Conservation (phyloP, 192 early-diverging fungal genomes). For the Linnemannia exigua region DNA sequence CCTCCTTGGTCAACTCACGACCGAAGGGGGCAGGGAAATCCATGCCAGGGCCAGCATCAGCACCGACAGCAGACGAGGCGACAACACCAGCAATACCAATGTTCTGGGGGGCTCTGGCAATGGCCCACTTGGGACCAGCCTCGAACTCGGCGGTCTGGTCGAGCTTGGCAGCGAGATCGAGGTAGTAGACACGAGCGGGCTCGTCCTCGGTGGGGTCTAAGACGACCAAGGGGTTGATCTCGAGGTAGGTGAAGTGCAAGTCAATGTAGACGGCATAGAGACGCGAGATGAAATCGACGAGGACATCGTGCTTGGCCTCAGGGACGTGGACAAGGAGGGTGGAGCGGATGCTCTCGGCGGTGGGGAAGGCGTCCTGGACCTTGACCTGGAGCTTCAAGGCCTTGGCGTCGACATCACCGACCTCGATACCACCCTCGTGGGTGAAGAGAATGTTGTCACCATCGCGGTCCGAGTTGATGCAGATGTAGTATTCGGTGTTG, state of each 20-base stretch:
- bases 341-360: constrained; percentile 69
- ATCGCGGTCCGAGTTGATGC: constrained; percentile 94
- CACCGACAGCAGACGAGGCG: constrained; percentile 33
- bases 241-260: constrained; percentile 97
- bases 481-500: constrained; percentile 95
- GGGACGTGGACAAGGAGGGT: constrained; percentile 78
- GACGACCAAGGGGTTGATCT: constrained; percentile 99
- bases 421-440: constrained; percentile 97
- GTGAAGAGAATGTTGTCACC: constrained; percentile 97
- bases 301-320: constrained; percentile 74
- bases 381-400: constrained; percentile 86
- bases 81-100: constrained; percentile 51
- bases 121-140: constrained; percentile 94
- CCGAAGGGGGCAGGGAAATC: constrained; percentile 98
- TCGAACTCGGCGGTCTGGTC: constrained; percentile 99
- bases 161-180: constrained; percentile 98
- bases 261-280: constrained; percentile 96
- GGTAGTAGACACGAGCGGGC: constrained; percentile 84
- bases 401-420: constrained; percentile 98
- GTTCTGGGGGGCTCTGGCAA: constrained; percentile 74
- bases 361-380: constrained; percentile 84
- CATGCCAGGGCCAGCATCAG: constrained; percentile 86
- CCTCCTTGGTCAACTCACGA: constrained; percentile 93
- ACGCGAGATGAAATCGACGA: constrained; percentile 92
- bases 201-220: constrained; percentile 68